Percentiles rank a stretch among this genome's conserved stretches.
These are phyloP conservation scores for Hypoxylon rubiginosum DNA, from an alignment of 2,329 filamentous ascomycete genomes.

Conservation along the genomic window DNA sequence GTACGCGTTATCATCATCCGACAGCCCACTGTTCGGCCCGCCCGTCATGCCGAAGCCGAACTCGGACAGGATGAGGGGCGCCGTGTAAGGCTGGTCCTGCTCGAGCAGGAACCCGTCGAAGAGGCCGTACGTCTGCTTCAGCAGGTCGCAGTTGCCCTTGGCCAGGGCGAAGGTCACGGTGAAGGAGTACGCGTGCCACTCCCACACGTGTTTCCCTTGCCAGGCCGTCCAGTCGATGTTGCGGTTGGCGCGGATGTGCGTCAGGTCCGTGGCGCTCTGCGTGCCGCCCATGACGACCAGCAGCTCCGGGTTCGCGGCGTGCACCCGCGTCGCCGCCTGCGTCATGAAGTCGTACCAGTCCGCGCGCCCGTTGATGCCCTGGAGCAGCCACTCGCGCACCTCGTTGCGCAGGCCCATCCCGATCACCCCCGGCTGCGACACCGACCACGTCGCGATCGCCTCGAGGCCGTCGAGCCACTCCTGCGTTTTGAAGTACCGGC, in stretches of 20 bases:
- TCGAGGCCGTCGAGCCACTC: constrained; percentile 67
- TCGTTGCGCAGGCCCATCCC: constrained; percentile 72
- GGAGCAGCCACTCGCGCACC: constrained; percentile 62
- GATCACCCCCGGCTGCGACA: constrained; percentile 62
- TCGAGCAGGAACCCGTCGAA: constrained; percentile 66
- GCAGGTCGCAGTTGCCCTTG: constrained; percentile 59
- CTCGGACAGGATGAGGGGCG: constrained; percentile 70
- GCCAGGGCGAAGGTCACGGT: constrained; percentile 62
- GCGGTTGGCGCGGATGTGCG: constrained; percentile 55
- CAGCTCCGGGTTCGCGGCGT: constrained; percentile 64
- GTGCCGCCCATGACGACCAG: constrained; percentile 68
- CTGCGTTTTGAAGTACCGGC: constrained; percentile 66
- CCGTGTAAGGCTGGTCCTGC: constrained; percentile 62
- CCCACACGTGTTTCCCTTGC: constrained; percentile 69
- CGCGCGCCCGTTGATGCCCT: constrained; percentile 59
- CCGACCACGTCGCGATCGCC: constrained; percentile 66
- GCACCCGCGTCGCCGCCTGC: constrained; percentile 63
- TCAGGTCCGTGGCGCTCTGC: constrained; percentile 67
- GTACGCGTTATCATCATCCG: constrained; percentile 61
- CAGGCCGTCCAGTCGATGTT: constrained; percentile 61
- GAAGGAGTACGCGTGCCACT: constrained; percentile 71
- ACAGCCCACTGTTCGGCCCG: constrained; percentile 58
- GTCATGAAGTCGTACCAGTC: constrained; percentile 67
- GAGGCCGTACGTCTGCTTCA: constrained; percentile 60
- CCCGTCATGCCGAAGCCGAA: constrained; percentile 68